A percentile compares a stretch with the other conserved stretches of the same genome.
phyloP scores from a whole-genome alignment of 495 filamentous ascomycete genomes.

The Penicillium atrosanguineum region DNA sequence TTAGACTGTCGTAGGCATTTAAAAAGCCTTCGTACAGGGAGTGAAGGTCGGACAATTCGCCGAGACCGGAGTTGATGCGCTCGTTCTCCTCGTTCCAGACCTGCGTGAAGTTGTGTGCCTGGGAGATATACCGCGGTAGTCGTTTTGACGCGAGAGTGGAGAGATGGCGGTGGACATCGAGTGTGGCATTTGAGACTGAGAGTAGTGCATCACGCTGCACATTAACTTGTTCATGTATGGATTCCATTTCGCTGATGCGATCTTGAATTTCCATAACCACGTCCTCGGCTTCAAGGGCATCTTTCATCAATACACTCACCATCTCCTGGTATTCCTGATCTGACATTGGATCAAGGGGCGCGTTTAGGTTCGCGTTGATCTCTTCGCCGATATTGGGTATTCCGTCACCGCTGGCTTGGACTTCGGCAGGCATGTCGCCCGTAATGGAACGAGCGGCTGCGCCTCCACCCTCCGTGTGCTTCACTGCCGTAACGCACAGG shows the following conservation, averaged over 20 bases:
- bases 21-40: slow-evolving; percentile 82
- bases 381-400: slow-evolving; percentile 58
- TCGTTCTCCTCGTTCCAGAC: slow-evolving; percentile 75
- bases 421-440: slow-evolving; percentile 58
- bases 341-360: slow-evolving; percentile 65
- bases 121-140: slow-evolving; percentile 65
- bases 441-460: slow-evolving; percentile 63
- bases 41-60: slow-evolving; percentile 69
- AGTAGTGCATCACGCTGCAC: slow-evolving; percentile 50
- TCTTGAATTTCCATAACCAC: slow-evolving; percentile 82
- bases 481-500: slow-evolving; percentile 86
- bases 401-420: slow-evolving; percentile 49
- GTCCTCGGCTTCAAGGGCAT: slow-evolving; percentile 84
- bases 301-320: slow-evolving; percentile 75
- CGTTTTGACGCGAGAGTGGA: slow-evolving; percentile 61
- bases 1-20: slow-evolving; percentile 75
- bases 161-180: slow-evolving; percentile 62
- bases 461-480: slow-evolving; percentile 86
- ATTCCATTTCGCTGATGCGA: slow-evolving; percentile 73
- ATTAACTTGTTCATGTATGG: slow-evolving; percentile 50
- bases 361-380: slow-evolving; percentile 47
- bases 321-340: slow-evolving; percentile 78
- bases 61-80: slow-evolving; percentile 62
- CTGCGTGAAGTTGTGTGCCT: slow-evolving; percentile 65
- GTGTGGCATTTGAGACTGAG: slow-evolving; percentile 49